Evolutionary conservation across 208 protist genomes (phyloP).

Genomic region (Acanthamoeba healyi): DNA sequence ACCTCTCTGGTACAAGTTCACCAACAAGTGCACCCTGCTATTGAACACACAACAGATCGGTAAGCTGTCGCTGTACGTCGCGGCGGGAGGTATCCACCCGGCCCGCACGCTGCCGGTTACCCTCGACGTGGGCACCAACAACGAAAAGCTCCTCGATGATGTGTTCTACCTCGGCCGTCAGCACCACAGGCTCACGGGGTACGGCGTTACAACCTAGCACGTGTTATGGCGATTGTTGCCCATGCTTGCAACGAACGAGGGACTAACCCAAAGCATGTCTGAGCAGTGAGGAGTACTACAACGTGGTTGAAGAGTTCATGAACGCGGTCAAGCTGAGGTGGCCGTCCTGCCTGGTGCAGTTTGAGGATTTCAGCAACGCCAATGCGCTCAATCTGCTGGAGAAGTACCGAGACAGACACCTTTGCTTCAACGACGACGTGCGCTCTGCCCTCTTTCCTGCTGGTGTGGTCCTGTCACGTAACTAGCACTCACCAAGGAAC

Average conservation of each 20-base stretch:
- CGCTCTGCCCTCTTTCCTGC: no score
- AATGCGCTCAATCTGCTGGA: background rate
- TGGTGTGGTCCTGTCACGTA: no score
- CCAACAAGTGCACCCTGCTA: slow-evolving; percentile 83
- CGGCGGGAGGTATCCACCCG: slow-evolving; percentile 93
- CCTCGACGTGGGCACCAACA: slow-evolving; percentile 95
- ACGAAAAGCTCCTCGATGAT: slow-evolving; percentile 90
- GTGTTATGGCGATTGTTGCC: slow-evolving; percentile 13
- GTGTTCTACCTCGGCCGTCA: slow-evolving; percentile 92
- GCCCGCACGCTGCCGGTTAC: slow-evolving; percentile 92
- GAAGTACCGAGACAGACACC: slow-evolving; percentile 89
- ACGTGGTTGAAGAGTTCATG: slow-evolving; percentile 95
- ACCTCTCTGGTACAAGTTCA: background rate
- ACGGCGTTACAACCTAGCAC: background rate
- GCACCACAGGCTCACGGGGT: slow-evolving; percentile 85
- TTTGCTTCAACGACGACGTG: slow-evolving; percentile 99
- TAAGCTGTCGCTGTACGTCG: slow-evolving; percentile 95
- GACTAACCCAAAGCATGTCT: background rate
- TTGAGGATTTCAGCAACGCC: slow-evolving; percentile 97
- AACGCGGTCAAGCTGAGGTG: slow-evolving; percentile 90
- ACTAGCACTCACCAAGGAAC: no score
- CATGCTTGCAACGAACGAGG: background rate
- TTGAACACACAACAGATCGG: no score
- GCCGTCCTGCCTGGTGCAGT: slow-evolving; percentile 92
- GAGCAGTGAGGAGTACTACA: slow-evolving; percentile 91